Conservation (phyloP, 2,329 filamentous ascomycete species). For the Bipolaris oryzae region DNA sequence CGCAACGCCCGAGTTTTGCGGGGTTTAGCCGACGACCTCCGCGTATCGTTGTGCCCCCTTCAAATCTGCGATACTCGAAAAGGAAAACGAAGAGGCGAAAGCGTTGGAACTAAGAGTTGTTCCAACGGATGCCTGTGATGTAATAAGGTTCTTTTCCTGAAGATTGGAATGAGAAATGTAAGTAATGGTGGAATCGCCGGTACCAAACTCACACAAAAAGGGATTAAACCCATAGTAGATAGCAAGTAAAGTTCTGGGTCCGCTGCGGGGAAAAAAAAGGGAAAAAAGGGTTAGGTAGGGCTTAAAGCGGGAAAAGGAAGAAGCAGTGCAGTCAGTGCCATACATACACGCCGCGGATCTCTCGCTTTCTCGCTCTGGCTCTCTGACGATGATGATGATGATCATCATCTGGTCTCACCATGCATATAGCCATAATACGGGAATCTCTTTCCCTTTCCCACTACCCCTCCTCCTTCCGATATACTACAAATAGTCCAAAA, state of each 20-base stretch:
- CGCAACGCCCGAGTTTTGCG: background rate
- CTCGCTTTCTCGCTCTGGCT: background rate
- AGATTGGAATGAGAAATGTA: too few relatives aligned
- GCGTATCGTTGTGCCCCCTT: too few relatives aligned
- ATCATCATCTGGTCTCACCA: background rate
- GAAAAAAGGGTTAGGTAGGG: constrained; percentile 1
- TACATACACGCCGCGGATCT: constrained; percentile 5
- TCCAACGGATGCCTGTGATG: too few relatives aligned
- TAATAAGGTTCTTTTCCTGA: too few relatives aligned
- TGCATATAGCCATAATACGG: background rate
- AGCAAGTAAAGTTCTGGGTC: background rate
- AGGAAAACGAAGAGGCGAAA: too few relatives aligned
- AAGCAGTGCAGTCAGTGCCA: background rate
- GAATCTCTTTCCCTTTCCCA: background rate
- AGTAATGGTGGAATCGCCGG: too few relatives aligned
- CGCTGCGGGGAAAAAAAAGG: constrained; percentile 8
- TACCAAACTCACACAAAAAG: too few relatives aligned
- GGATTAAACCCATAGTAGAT: too few relatives aligned
- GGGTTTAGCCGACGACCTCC: constrained; percentile 3
- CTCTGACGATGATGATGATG: background rate
- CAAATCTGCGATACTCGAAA: too few relatives aligned
- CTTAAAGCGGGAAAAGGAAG: background rate
- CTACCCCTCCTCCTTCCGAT: background rate
- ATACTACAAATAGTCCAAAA: background rate
- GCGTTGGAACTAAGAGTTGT: too few relatives aligned